Evolutionary conservation across 495 filamentous ascomycete species (phyloP).

Genomic region (Aspergillus affinis): DNA sequence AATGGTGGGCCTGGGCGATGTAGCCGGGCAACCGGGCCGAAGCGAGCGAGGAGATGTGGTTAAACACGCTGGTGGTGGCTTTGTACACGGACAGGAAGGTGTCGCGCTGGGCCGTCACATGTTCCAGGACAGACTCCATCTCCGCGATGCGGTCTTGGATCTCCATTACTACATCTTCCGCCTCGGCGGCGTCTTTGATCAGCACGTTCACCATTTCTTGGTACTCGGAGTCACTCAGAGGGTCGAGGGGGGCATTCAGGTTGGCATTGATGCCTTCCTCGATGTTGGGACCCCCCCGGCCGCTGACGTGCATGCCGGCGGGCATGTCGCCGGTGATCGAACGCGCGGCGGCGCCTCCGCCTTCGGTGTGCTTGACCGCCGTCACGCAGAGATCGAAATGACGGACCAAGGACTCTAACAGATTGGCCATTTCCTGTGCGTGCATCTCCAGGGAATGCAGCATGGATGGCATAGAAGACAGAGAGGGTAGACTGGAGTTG

Average conservation of each 20-base stretch:
- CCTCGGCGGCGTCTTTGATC: slow-evolving; percentile 77
- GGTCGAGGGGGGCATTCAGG: slow-evolving; percentile 56
- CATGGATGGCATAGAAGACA: slow-evolving; percentile 61
- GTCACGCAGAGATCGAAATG: slow-evolving; percentile 96
- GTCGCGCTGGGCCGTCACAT: slow-evolving; percentile 54
- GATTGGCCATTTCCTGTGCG: slow-evolving; percentile 78
- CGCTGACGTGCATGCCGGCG: slow-evolving; percentile 55
- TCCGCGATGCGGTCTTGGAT: slow-evolving; percentile 71
- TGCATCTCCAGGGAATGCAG: slow-evolving; percentile 72
- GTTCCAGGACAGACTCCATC: slow-evolving; percentile 66
- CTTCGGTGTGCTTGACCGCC: slow-evolving; percentile 90
- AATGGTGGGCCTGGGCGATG: slow-evolving; percentile 67
- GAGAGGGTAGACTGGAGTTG: slow-evolving; percentile 35
- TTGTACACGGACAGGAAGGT: slow-evolving; percentile 50
- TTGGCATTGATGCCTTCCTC: slow-evolving; percentile 57
- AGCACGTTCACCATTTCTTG: slow-evolving; percentile 81
- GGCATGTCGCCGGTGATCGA: slow-evolving; percentile 60
- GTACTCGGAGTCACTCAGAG: slow-evolving; percentile 72
- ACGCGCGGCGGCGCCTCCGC: slow-evolving; percentile 70
- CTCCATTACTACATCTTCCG: slow-evolving; percentile 86
- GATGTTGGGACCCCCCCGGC: slow-evolving; percentile 50
- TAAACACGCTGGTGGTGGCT: slow-evolving; percentile 56
- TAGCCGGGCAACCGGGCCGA: slow-evolving; percentile 61
- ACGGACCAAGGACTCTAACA: slow-evolving; percentile 76
- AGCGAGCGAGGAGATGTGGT: slow-evolving; percentile 66